These are phyloP conservation scores for Lippia alba DNA, from an alignment of 305 asterid species.

Conservation along the genomic window DNA sequence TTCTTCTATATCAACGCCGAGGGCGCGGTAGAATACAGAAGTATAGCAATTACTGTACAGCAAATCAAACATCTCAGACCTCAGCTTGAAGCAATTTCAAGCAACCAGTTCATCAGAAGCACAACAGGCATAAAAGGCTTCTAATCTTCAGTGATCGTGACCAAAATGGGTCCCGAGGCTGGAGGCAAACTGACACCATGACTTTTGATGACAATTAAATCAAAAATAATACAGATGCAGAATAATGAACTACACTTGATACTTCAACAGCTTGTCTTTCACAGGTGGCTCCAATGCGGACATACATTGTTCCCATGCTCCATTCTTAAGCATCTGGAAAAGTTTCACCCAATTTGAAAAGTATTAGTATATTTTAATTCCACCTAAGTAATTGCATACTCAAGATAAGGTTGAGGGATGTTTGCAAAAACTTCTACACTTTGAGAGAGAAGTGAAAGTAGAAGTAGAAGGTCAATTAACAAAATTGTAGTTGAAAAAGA, in stretches of 20 bases:
- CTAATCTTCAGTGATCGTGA: constrained; percentile 41
- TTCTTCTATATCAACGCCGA: constrained; percentile 33
- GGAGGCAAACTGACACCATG: constrained; percentile 22
- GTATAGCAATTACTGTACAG: constrained; percentile 45
- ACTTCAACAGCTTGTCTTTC: constrained; percentile 61
- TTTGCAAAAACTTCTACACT: too few relatives aligned
- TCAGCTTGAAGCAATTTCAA: constrained; percentile 40
- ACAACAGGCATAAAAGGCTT: constrained; percentile 36
- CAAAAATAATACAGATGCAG: constrained; percentile 34
- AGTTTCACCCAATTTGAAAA: constrained; percentile 14
- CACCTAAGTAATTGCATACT: neutral
- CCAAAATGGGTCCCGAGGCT: constrained; percentile 10
- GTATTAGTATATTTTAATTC: neutral
- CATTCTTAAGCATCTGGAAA: constrained; percentile 77
- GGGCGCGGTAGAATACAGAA: constrained; percentile 16
- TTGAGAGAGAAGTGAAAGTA: too few relatives aligned
- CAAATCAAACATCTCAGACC: constrained; percentile 36
- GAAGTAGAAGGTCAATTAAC: too few relatives aligned
- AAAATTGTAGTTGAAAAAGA: too few relatives aligned
- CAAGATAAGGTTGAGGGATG: too few relatives aligned
- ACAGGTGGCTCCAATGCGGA: constrained; percentile 78
- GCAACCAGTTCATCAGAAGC: constrained; percentile 39
- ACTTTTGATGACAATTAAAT: too few relatives aligned
- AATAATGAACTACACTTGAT: constrained; percentile 52
- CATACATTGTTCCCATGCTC: constrained; percentile 86